Conservation (phyloP, 1,139 yeast species). For the Scheffersomyces parashehatae region DNA sequence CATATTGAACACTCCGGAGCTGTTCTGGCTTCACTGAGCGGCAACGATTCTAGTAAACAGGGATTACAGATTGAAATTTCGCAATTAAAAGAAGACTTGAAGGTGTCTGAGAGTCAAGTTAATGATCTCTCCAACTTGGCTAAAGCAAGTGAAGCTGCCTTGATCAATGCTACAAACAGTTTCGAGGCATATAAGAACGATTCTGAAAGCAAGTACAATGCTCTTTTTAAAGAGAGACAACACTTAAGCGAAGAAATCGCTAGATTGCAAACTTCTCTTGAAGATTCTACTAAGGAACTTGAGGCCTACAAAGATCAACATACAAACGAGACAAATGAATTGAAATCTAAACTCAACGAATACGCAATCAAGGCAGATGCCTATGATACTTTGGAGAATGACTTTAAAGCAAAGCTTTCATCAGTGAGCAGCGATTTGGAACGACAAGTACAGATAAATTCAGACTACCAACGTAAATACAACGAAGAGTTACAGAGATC, state of each 20-base stretch:
- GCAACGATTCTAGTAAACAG: slow-evolving; percentile 8
- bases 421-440: slow-evolving; percentile 46
- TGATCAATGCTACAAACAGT: slow-evolving; percentile 37
- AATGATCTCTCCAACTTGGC: slow-evolving; percentile 41
- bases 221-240: slow-evolving; percentile 24
- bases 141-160: slow-evolving; percentile 43
- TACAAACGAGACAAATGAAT: slow-evolving; percentile 19
- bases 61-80: slow-evolving; percentile 26
- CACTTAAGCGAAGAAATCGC: slow-evolving; percentile 20
- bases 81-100: slow-evolving; percentile 38
- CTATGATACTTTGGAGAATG: slow-evolving; percentile 35
- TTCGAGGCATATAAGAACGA: slow-evolving; percentile 37
- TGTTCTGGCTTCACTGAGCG: neutral
- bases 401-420: slow-evolving; percentile 33
- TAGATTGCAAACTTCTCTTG: slow-evolving; percentile 16
- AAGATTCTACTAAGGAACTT: slow-evolving; percentile 16
- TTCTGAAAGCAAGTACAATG: slow-evolving; percentile 21
- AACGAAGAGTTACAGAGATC: slow-evolving; percentile 60
- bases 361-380: slow-evolving; percentile 30
- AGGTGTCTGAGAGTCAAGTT: slow-evolving; percentile 40
- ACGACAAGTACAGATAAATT: slow-evolving; percentile 50
- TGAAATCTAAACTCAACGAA: slow-evolving; percentile 24
- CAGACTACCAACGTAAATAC: slow-evolving; percentile 54
- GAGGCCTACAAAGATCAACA: slow-evolving; percentile 15
- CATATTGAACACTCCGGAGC: slow-evolving; percentile 1